Base-by-base conservation (phyloP, 495 filamentous ascomycete genomes). In the Aspergillus diversus region DNA sequence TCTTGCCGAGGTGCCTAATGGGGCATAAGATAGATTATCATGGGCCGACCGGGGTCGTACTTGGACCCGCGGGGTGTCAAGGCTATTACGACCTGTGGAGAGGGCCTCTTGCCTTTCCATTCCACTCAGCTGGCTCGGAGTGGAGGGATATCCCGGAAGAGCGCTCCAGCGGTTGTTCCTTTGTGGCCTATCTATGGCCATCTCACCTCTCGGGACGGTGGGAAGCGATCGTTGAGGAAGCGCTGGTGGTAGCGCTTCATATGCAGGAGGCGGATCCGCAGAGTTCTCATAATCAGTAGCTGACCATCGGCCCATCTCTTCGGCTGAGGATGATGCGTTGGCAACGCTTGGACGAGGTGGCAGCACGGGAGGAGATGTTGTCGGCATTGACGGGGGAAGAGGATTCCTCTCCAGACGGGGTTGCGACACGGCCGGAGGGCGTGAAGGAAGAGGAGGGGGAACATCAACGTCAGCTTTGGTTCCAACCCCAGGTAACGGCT, bases 141-240 rank as follows among this genome's bases (percentile, higher is more conserved):
- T 64, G 39, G 73, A 65, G 1, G 71, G 42, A 60, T 75, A 66
- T 3, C 66, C 73, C 12, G 71, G 58, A 15, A 76, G 63, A 4
- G 75, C 69, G 60, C 72, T 77, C 77, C 75, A 79, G 31, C 75
- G 69, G 32, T 75, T 72, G 8, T 61, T 34, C 53, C 61, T 72
- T 51, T 61, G 72, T 7, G 58, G 11, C 12, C 64, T 59, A 4
- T 61, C 43, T 16, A 49, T 7, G 5, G 58, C 57, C 3, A 69
- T 33, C 52, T 71, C 76, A 56, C 76, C 71, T 32, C 42, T 64
- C 8, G 74, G 73, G 21, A 75, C 55, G n/a, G 70, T 62, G 42
- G 77, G 73, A 11, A 78, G 60, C 34, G 76, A 71, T 42, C 71
- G 68, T 39, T 59, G 63, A 17, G 66, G 61, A 9, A 68, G 32